These are phyloP conservation scores for Penicillium mononematosum DNA, from an alignment of 495 filamentous ascomycete genomes.

Conservation along the genomic window DNA sequence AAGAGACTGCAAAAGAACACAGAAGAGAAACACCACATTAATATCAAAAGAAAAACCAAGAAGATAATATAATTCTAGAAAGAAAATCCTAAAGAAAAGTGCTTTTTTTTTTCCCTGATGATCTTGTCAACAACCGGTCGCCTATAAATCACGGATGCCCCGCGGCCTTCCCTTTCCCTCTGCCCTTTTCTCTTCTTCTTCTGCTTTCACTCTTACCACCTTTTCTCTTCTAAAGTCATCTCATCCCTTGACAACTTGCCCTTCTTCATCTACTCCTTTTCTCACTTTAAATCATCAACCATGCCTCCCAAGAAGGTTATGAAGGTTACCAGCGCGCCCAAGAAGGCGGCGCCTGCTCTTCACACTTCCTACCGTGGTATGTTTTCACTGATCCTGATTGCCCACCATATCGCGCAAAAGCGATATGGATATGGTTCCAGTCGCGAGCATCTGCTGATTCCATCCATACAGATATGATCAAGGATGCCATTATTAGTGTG, in stretches of 20 bases:
- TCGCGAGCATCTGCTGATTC: conserved; percentile 53
- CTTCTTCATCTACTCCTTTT: conserved; percentile 19
- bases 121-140: conserved; percentile 48
- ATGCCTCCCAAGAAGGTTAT: conserved; percentile 58
- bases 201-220: conserved; percentile 16
- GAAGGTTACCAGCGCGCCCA: conserved; percentile 49
- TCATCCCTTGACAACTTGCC: conserved; percentile 16
- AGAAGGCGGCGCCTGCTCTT: conserved; percentile 50
- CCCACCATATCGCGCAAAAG: conserved; percentile 45
- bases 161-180: conserved; percentile 45
- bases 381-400: conserved; percentile 45
- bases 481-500: conserved; percentile 66
- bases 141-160: conserved; percentile 55
- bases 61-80: conserved; percentile 13
- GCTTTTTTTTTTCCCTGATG: conserved; percentile 28
- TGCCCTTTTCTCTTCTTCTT: conserved; percentile 26
- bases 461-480: conserved; percentile 62
- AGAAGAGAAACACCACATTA: conserved; percentile 16
- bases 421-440: conserved; percentile 27
- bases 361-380: conserved; percentile 63
- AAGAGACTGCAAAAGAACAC: conserved; percentile 1
- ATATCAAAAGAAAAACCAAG: conserved; percentile 14
- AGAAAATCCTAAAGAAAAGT: conserved; percentile 17
- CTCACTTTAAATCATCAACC: conserved; percentile 22
- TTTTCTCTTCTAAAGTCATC: conserved; percentile 15